Conservation (phyloP, 1,284 basidiomycete genomes). For the Cerioporus squamosus region DNA sequence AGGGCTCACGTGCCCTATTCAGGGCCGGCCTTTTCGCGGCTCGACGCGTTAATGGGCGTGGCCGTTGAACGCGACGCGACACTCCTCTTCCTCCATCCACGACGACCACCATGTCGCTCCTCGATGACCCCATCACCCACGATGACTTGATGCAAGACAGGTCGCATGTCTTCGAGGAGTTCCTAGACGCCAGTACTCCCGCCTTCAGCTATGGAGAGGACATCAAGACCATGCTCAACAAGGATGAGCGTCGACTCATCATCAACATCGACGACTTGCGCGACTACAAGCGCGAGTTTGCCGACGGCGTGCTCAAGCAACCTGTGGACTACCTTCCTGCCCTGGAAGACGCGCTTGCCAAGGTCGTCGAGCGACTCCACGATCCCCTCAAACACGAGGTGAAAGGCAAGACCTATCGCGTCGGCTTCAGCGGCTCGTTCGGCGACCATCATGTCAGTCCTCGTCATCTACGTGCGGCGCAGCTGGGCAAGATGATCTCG, state of each 20-base stretch:
- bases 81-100: conserved; percentile 25
- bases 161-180: conserved; percentile 85
- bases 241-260: conserved; percentile 87
- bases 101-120: conserved; percentile 55
- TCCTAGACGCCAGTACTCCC: conserved; percentile 80
- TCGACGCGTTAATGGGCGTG: conserved; percentile 23
- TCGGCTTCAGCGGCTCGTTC: conserved; percentile 98
- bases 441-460: conserved; percentile 99
- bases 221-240: conserved; percentile 84
- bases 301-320: conserved; percentile 84
- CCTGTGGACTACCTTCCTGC: conserved; percentile 93
- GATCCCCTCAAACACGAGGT: conserved; percentile 87
- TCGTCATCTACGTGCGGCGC: conserved; percentile 84
- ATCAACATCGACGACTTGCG: conserved; percentile 97
- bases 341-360: conserved; percentile 85
- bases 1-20: conserved; percentile 20
- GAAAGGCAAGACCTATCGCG: conserved; percentile 77
- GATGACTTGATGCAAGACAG: conserved; percentile 81
- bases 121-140: conserved; percentile 59
- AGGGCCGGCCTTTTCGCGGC: conserved; percentile 37
- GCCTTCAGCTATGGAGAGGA: conserved; percentile 87
- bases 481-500: conserved; percentile 96
- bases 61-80: conserved; percentile 14
- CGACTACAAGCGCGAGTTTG: conserved; percentile 87
- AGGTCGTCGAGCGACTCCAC: conserved; percentile 77